phyloP scores from a whole-genome alignment of 495 filamentous ascomycete species.

The Ramalina intermedia region DNA sequence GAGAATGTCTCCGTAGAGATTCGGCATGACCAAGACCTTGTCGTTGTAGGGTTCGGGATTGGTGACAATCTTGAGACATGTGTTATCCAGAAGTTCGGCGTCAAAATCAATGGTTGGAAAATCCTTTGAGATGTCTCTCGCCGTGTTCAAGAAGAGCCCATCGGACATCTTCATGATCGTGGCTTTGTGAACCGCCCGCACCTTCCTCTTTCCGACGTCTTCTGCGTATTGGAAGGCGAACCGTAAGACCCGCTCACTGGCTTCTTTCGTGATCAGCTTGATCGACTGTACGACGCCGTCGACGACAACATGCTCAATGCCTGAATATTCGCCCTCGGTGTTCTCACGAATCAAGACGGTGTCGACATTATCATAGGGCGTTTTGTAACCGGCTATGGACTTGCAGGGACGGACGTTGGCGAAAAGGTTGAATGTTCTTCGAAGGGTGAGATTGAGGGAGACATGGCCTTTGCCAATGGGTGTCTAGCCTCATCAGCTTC shows the following conservation, averaged over 20 bases:
- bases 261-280: slow-evolving; percentile 92
- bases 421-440: slow-evolving; percentile 98
- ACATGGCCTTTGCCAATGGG: slow-evolving; percentile 98
- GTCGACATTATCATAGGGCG: slow-evolving; percentile 94
- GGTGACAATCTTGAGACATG: slow-evolving; percentile 93
- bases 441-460: slow-evolving; percentile 95
- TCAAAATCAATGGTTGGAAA: slow-evolving; percentile 92
- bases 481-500: slow-evolving; percentile 40
- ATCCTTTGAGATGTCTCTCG: slow-evolving; percentile 74
- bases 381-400: slow-evolving; percentile 93
- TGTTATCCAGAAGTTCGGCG: slow-evolving; percentile 93
- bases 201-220: slow-evolving; percentile 82
- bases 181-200: slow-evolving; percentile 95
- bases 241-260: slow-evolving; percentile 82
- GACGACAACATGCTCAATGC: slow-evolving; percentile 96
- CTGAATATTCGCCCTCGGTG: slow-evolving; percentile 99
- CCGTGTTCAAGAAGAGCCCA: slow-evolving; percentile 86
- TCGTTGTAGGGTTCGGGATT: slow-evolving; percentile 93
- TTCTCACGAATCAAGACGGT: slow-evolving; percentile 98
- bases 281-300: slow-evolving; percentile 98
- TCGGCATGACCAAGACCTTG: slow-evolving; percentile 99
- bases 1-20: slow-evolving; percentile 97
- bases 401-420: slow-evolving; percentile 97
- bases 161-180: slow-evolving; percentile 99
- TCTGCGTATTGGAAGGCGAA: slow-evolving; percentile 97